Evolutionary conservation across 179 eudicot species (phyloP), one percentile per base, ranked within the genome.

Genomic region (Silene vulgaris): DNA sequence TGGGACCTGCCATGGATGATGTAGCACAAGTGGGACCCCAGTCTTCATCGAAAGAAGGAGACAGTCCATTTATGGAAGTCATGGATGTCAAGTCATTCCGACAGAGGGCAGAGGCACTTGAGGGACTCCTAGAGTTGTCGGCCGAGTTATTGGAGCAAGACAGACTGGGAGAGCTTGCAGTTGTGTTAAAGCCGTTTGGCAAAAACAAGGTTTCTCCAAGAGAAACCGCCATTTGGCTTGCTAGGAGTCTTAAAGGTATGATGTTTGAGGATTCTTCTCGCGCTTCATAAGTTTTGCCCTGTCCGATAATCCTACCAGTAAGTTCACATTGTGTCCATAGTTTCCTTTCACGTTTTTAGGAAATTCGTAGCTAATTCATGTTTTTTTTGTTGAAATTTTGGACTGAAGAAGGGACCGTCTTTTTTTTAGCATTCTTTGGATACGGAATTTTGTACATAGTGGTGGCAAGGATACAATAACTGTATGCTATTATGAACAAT

Each of bases 61-160:
- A 88, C 68, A 65, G 80, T 43, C 83, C 86, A 11, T 84, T 62
- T 0, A 90, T 86, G 81, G 99, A 95, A 85, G 86, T 70, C 52
- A 73, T 95, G 82, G 99, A 95, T 79, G 96, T 95, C 16, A 90
- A 87, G 65, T 95, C 99, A 9, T 89, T 86, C 60, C 86, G 92
- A 71, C 99, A 95, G 83, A 85, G 99, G 75, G 97, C 99, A 62
- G 99, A 90, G 75, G 99, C 99, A 70, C 90, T 95, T n/a, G 99
- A 95, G 84, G 99, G 91, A 65, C 84, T 95, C 35, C 80, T 95
- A 35, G 99, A 95, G 85, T 76, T 95, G 76, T 95, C 97, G 0
- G 99, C 99, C 5, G 99, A 95, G 54, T 83, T 95, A 82, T 87
- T 95, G 78, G 90, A 95, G 86, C 95, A 89, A 57, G 85, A 89